A percentile compares a stretch with the other conserved stretches of the same genome.
phyloP scores from a whole-genome alignment of 2,329 filamentous ascomycete species.

The Diaporthe caulivora region DNA sequence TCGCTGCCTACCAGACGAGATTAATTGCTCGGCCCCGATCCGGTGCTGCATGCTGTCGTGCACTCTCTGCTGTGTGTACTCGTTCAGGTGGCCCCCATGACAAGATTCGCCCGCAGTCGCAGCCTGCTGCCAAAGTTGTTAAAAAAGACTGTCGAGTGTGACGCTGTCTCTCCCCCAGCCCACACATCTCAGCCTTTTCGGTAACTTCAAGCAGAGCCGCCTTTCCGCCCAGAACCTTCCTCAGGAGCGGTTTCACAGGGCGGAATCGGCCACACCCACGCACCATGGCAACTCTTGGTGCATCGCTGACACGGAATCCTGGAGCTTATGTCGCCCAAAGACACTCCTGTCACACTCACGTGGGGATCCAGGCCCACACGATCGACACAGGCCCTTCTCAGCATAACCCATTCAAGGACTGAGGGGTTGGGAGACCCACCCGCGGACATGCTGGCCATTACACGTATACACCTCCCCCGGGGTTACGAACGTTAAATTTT shows the following conservation, averaged over 20 bases:
- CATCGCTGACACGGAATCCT: constrained; percentile 20
- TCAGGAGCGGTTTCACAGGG: constrained; percentile 28
- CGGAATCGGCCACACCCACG: constrained; percentile 14
- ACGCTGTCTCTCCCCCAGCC: constrained; percentile 2
- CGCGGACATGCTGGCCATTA: constrained; percentile 5
- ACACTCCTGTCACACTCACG: constrained; percentile 22
- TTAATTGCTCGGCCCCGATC: not conserved
- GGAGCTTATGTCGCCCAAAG: constrained; percentile 20
- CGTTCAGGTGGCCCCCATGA: not conserved
- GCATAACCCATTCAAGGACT: constrained; percentile 20
- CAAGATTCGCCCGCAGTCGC: not conserved
- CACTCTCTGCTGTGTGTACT: not conserved
- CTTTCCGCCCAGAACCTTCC: constrained; percentile 18
- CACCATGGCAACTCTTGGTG: constrained; percentile 20
- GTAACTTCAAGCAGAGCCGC: constrained; percentile 23
- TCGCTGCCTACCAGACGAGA: not conserved
- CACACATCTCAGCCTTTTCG: constrained; percentile 17
- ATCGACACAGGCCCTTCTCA: constrained; percentile 10
- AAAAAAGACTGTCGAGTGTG: not conserved
- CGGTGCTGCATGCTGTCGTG: not conserved
- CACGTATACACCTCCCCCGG: not conserved
- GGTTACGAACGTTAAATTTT: not conserved
- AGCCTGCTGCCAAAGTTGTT: constrained; percentile 10
- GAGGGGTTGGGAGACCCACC: constrained; percentile 2
- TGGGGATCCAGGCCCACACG: constrained; percentile 24